These are phyloP conservation scores for Chrysosporium queenslandicum DNA, from an alignment of 2,329 filamentous ascomycete species.

Conservation along the genomic window DNA sequence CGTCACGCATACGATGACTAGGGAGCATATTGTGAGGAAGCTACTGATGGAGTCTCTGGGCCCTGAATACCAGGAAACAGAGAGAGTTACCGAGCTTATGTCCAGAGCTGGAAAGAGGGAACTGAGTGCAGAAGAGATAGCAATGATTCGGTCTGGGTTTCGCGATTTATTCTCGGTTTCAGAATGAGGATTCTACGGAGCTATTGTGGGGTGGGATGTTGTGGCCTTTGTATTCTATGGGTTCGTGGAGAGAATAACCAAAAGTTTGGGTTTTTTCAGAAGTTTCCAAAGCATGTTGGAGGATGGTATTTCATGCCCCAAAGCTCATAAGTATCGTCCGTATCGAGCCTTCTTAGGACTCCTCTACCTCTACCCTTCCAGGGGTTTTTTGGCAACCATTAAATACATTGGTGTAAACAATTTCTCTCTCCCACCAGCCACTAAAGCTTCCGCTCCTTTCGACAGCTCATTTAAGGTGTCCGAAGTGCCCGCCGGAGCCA, in stretches of 20 bases:
- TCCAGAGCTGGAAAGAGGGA: background rate
- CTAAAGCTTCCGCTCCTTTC: too few relatives aligned
- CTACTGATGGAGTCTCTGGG: background rate
- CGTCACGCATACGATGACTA: background rate
- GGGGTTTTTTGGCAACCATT: constrained; percentile 9
- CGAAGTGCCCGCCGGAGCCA: too few relatives aligned
- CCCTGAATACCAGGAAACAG: background rate
- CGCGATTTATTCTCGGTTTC: background rate
- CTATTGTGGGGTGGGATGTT: background rate
- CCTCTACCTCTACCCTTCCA: background rate
- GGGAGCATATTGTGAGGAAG: background rate
- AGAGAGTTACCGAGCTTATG: background rate
- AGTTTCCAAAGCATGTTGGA: too few relatives aligned
- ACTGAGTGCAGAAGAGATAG: background rate
- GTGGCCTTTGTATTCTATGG: background rate
- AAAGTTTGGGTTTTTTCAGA: too few relatives aligned
- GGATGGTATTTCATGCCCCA: too few relatives aligned
- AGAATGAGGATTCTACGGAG: background rate
- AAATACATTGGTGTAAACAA: constrained; percentile 21
- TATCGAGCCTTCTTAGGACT: background rate
- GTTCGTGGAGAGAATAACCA: background rate
- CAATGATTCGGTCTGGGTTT: background rate
- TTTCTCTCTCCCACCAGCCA: background rate
- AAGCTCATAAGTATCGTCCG: background rate
- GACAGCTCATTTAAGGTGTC: too few relatives aligned